Evolutionary conservation across 768 basidiomycete species (phyloP).

Genomic region (Paxillus rubicundulus): DNA sequence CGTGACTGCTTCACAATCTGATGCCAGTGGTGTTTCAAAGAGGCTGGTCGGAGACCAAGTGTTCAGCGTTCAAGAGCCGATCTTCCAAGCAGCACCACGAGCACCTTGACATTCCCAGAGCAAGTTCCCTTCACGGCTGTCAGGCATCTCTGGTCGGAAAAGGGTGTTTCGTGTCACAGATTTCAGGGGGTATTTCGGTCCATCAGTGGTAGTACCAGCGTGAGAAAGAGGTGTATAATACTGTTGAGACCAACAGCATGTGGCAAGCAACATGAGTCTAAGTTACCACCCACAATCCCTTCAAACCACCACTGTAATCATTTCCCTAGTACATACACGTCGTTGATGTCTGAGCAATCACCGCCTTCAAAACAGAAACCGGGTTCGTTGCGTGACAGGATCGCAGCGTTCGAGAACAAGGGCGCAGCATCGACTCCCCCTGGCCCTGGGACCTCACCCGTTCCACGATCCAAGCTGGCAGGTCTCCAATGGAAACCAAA

Average conservation of each 20-base stretch:
- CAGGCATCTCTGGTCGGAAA: not conserved
- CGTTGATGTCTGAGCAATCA: conserved; percentile 57
- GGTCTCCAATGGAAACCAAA: conserved; percentile 73
- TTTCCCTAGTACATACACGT: not conserved
- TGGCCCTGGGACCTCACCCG: conserved; percentile 32
- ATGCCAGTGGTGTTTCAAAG: too few relatives aligned
- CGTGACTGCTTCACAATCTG: too few relatives aligned
- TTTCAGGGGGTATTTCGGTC: not conserved
- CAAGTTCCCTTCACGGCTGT: not conserved
- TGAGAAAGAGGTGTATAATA: conserved; percentile 18
- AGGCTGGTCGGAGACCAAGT: too few relatives aligned
- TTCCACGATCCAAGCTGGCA: conserved; percentile 63
- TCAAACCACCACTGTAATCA: conserved; percentile 17
- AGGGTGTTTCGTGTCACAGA: not conserved
- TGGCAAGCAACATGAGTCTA: conserved; percentile 16
- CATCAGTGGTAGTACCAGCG: conserved; percentile 9
- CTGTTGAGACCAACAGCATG: not conserved
- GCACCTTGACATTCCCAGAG: not conserved
- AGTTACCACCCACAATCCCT: conserved; percentile 1
- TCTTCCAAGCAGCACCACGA: not conserved
- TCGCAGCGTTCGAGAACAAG: conserved; percentile 80
- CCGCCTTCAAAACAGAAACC: conserved; percentile 62
- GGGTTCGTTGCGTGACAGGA: conserved; percentile 82
- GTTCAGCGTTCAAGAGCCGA: not conserved
- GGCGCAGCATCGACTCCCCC: conserved; percentile 31